Evolutionary conservation across 2,329 filamentous ascomycete genomes (phyloP).

Genomic region (Zasmidium citrigriseum): DNA sequence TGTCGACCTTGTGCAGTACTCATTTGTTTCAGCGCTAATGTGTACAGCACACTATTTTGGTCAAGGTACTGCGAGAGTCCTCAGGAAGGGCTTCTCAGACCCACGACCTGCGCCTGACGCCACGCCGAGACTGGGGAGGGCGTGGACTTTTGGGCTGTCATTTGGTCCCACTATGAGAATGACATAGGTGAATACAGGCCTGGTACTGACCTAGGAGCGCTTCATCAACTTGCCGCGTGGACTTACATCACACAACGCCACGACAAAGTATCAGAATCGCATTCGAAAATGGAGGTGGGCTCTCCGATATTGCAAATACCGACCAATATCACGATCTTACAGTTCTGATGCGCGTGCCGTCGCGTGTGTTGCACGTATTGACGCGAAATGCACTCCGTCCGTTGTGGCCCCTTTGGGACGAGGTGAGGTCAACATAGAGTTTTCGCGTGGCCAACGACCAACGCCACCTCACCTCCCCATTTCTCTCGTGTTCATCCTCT

Average conservation of each 20-base stretch:
- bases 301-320: too few species aligned
- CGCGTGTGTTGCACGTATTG: not conserved
- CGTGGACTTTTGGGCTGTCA: constrained; percentile 88
- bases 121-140: constrained; percentile 83
- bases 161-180: constrained; percentile 73
- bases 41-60: constrained; percentile 65
- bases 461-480: not conserved
- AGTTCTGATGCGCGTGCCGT: too few species aligned
- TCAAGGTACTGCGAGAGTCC: constrained; percentile 63
- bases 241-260: too few species aligned
- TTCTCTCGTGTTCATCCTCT: not conserved
- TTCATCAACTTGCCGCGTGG: too few species aligned
- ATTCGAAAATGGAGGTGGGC: too few species aligned
- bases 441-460: not conserved
- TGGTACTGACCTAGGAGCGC: too few species aligned
- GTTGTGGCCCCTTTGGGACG: not conserved
- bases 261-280: too few species aligned
- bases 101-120: constrained; percentile 71
- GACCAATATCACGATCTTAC: too few species aligned
- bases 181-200: too few species aligned
- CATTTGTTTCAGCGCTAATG: constrained; percentile 10
- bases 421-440: constrained; percentile 7
- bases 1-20: constrained; percentile 27
- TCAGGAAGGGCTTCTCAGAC: constrained; percentile 56
- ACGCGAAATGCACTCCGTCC: not conserved